Evolutionary conservation across 768 basidiomycete genomes (phyloP).

Genomic region (Cytidiella melzeri): DNA sequence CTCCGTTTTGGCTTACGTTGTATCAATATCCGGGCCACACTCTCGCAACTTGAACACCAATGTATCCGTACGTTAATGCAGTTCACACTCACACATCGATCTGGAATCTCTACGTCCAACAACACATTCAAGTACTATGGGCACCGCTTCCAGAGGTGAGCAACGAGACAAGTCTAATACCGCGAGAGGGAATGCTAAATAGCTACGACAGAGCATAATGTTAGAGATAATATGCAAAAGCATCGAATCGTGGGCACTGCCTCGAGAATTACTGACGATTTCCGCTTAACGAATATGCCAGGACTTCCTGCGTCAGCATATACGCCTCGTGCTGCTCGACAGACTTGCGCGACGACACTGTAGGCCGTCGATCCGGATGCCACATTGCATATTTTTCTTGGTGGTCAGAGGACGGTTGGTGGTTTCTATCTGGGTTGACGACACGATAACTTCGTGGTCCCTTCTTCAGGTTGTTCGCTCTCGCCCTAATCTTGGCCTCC

Average conservation of each 20-base stretch:
- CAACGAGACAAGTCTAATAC: too few species aligned
- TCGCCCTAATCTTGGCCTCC: neutral
- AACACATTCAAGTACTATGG: too few species aligned
- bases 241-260: too few species aligned
- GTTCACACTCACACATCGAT: constrained; percentile 1
- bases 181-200: neutral
- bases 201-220: neutral
- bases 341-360: neutral
- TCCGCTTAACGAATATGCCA: constrained; percentile 12
- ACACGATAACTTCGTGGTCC: constrained; percentile 12
- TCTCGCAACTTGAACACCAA: constrained; percentile 1
- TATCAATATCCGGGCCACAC: constrained; percentile 5
- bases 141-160: too few species aligned
- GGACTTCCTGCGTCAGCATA: constrained; percentile 12
- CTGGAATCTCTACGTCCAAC: too few species aligned
- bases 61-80: constrained; percentile 14
- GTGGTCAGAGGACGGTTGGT: neutral
- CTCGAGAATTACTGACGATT: neutral
- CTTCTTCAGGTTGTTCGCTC: constrained; percentile 10
- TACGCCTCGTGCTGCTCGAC: constrained; percentile 9
- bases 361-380: constrained; percentile 1
- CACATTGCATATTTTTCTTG: constrained; percentile 9
- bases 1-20: constrained; percentile 2
- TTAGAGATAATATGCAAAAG: neutral
- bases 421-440: constrained; percentile 17